These are phyloP conservation scores for Ceratobasidium papillatum DNA, from an alignment of 1,284 basidiomycete species.

Conservation along the genomic window DNA sequence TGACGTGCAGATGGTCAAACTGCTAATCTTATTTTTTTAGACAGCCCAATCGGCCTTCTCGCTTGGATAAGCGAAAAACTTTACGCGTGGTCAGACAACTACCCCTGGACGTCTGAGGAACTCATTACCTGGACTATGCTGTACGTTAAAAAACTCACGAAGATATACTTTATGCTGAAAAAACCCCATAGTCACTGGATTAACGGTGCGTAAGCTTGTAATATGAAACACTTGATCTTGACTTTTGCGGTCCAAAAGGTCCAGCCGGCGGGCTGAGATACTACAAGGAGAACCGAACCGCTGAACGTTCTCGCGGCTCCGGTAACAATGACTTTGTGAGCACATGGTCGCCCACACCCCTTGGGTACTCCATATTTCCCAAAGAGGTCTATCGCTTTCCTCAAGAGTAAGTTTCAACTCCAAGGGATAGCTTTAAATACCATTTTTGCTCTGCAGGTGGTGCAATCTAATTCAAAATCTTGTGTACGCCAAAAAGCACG, in stretches of 20 bases:
- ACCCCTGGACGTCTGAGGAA: constrained; percentile 45
- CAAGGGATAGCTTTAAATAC: neutral
- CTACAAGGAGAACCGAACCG: constrained; percentile 42
- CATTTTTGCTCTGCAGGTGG: neutral
- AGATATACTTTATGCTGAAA: neutral
- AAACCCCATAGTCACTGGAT: constrained; percentile 23
- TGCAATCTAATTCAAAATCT: neutral
- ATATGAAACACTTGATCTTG: neutral
- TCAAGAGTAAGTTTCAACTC: constrained; percentile 40
- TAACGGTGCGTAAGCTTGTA: neutral
- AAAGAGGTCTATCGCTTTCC: constrained; percentile 41
- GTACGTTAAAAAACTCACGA: constrained; percentile 1
- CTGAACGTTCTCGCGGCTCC: neutral
- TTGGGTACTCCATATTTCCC: constrained; percentile 43
- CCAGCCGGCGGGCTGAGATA: constrained; percentile 42
- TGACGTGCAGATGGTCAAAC: neutral
- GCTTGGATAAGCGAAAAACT: constrained; percentile 46
- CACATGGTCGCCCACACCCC: constrained; percentile 39
- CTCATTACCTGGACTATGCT: constrained; percentile 45
- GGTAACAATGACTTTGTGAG: neutral
- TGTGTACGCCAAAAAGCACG: constrained; percentile 40
- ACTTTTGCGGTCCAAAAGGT: constrained; percentile 3
- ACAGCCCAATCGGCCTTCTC: constrained; percentile 44
- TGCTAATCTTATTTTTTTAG: neutral
- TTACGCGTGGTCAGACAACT: constrained; percentile 43